Base-by-base conservation (phyloP, 805 yeast species). In the Starmerella tilneyi region DNA sequence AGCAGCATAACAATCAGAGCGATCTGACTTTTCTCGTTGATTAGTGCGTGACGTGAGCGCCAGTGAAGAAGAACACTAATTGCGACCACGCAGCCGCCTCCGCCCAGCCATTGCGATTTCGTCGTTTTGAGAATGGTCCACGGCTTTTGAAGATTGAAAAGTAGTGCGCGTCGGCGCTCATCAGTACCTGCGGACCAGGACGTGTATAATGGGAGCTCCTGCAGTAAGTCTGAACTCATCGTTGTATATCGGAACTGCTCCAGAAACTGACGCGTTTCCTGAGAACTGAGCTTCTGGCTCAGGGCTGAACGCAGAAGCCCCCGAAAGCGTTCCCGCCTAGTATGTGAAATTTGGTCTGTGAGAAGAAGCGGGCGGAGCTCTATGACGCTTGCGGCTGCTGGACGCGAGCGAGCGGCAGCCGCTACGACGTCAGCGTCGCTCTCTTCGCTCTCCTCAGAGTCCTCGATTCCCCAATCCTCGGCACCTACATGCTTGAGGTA, bases 221-320 rank as follows among this genome's bases (percentile, higher is more conserved):
- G 70, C 27, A 75, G 56, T 16, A 75, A 58, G 44, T 68, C 72
- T 7, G 76, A 71, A 4, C 76, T 68, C 5, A 75, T 66, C 2
- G 75, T 56, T 3, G 65, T 57, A 54, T 74, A 76, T 37, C 74
- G 66, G 50, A 74, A 72, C 50, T 74, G 74, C 46, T 76, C 80
- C 22, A 65, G 50, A 51, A 74, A 75, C 35, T 57, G 47, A 21
- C 49, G 34, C 13, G 58, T 61, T 46, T 66, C 70, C 16, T 41
- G 49, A 8, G 31, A 32, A 2, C 53, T 49, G 4, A 63, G 55
- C 11, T 40, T 43, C 29, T 60, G 46, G 38, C 50, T 46, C 21
- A 63, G 45, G 5, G 64, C 17, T 38, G 46, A 16, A 11, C 56
- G 47, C 2, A 62, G 23, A 31, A 59, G 38, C 16, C 34, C n/a